Evolutionary conservation across 23 red algal genomes (phyloP), one percentile per base, ranked within the genome.

Genomic region (Gracilaria domingensis): DNA sequence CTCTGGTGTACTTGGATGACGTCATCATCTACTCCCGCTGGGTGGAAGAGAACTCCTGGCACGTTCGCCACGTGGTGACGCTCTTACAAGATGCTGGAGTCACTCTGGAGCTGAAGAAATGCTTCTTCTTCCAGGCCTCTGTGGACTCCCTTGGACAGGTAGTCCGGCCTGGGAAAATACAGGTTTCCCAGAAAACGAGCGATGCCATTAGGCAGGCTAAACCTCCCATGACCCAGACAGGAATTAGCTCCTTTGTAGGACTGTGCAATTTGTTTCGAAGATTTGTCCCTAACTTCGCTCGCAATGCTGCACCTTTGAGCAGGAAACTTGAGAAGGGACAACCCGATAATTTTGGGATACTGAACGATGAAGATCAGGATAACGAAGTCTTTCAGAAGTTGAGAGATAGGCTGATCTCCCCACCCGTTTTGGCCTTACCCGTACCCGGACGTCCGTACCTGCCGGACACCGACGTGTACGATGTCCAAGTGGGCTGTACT

Each of bases 251-350:
- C 17, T 76, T 92, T 35, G 12, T 92, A n/a, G 76, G 88, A n/a
- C 70, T 82, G 6, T 83, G 88, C 45, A 83, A 92, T 4, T 56
- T 92, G 17, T 84, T 71, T 42, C 18, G 88, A 53, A 51, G 77
- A 12, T 92, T 92, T 69, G 88, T 92, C 11, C 79, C 77, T 34
- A 92, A 83, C 56, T 44, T 92, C 67, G 88, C 88, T 21, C 33
- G 79, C 34, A 77, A 54, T n/a, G 77, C 78, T 28, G 62, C 77
- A 13, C 76, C 88, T 8, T 58, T 92, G 18, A 92, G 80, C 42
- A 57, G 40, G 51, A 89, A 89, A 50, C 18, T 78, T 8, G 13
- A 78, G 50, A 82, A 91, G 28, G 86, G 75, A 65, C 45, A 78
- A 75, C 49, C 72, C 17, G 30, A 34, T 1, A 13, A 87, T 35